These are phyloP conservation scores for Geotrichum klebahnii DNA, from an alignment of 1,139 yeast species.

Conservation along the genomic window DNA sequence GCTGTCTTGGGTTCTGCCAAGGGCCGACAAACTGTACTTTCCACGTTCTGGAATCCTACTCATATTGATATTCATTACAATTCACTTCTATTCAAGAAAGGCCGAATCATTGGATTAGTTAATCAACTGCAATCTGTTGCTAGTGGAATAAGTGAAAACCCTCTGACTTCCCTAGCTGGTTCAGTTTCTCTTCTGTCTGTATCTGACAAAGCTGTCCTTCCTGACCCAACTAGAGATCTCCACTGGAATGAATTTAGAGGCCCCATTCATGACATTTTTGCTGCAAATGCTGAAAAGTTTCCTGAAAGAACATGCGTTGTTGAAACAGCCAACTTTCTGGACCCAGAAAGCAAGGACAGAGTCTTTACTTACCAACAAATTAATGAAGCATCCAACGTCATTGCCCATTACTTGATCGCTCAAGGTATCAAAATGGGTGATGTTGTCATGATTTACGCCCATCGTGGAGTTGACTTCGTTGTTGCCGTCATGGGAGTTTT, in stretches of 20 bases:
- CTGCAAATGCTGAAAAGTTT: constrained; percentile 70
- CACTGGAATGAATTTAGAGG: constrained; percentile 93
- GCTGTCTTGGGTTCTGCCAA: constrained; percentile 32
- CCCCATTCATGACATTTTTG: constrained; percentile 92
- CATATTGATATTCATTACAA: constrained; percentile 58
- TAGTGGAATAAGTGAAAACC: constrained; percentile 28
- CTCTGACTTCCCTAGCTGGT: constrained; percentile 49
- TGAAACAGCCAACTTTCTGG: constrained; percentile 73
- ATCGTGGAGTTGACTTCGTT: constrained; percentile 94
- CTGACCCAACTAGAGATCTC: constrained; percentile 81
- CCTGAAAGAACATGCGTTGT: constrained; percentile 89
- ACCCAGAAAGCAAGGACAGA: constrained; percentile 54
- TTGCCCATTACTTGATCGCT: constrained; percentile 78
- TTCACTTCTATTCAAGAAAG: constrained; percentile 65
- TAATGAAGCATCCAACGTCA: constrained; percentile 87
- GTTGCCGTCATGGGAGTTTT: constrained; percentile 96
- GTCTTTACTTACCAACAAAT: constrained; percentile 79
- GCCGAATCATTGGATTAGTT: constrained; percentile 62
- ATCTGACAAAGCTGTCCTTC: constrained; percentile 57
- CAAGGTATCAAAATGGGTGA: constrained; percentile 87
- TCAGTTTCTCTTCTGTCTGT: constrained; percentile 61
- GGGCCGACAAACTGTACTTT: constrained; percentile 50
- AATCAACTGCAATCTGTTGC: constrained; percentile 66
- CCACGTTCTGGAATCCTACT: constrained; percentile 46
- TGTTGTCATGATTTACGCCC: constrained; percentile 94